These are phyloP conservation scores for Atkinsonella texensis DNA, from an alignment of 2,329 filamentous ascomycete genomes.

Conservation along the genomic window DNA sequence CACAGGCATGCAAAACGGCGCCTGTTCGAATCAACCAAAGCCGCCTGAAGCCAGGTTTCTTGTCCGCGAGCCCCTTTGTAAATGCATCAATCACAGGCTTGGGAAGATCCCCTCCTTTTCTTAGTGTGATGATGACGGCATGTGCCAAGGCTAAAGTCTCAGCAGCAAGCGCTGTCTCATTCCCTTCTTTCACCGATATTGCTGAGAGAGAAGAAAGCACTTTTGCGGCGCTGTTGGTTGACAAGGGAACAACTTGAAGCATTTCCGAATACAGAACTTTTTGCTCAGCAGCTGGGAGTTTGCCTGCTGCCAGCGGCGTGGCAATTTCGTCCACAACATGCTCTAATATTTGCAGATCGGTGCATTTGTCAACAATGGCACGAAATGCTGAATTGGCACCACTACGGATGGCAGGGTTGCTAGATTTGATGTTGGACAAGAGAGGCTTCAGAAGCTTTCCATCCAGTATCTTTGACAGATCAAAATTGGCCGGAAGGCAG, in stretches of 20 bases:
- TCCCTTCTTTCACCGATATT: constrained; percentile 72
- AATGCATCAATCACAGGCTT: constrained; percentile 59
- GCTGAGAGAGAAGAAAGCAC: constrained; percentile 54
- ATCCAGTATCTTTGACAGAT: constrained; percentile 64
- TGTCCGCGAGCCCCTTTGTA: constrained; percentile 73
- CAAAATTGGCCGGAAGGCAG: constrained; percentile 56
- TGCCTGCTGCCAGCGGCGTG: constrained; percentile 67
- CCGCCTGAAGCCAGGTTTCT: constrained; percentile 64
- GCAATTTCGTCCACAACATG: constrained; percentile 69
- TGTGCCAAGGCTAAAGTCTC: constrained; percentile 62
- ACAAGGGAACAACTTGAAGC: constrained; percentile 52
- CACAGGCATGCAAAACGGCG: constrained; percentile 50
- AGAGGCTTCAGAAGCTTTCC: constrained; percentile 72
- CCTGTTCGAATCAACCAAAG: constrained; percentile 70
- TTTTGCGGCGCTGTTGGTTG: constrained; percentile 49
- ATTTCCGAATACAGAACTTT: constrained; percentile 74
- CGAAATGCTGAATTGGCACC: constrained; percentile 67
- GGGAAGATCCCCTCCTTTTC: constrained; percentile 47
- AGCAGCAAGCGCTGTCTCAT: constrained; percentile 66
- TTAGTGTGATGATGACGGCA: constrained; percentile 50
- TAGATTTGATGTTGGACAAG: constrained; percentile 83
- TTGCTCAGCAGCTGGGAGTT: constrained; percentile 75
- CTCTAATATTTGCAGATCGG: constrained; percentile 44
- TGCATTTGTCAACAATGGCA: constrained; percentile 50
- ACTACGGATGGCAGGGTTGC: constrained; percentile 63